Conservation (phyloP, 306 rosid genomes). For the Trichosanthes cucumerina region DNA sequence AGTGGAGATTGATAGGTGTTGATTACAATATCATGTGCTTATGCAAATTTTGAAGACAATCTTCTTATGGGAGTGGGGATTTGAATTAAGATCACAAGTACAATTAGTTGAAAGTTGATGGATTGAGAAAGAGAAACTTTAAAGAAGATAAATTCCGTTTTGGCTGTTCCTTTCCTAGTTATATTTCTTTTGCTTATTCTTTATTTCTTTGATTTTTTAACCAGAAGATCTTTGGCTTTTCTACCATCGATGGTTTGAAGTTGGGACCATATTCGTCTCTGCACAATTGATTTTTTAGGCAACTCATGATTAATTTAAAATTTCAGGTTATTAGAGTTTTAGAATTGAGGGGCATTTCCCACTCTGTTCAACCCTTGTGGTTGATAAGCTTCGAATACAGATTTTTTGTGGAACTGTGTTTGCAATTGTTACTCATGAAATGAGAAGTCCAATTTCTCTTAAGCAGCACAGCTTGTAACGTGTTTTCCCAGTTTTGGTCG, state of each 20-base stretch:
- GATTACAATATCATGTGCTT: background rate
- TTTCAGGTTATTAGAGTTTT: background rate
- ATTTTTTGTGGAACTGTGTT: background rate
- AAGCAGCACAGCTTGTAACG: background rate
- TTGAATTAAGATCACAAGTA: background rate
- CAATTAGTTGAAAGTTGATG: background rate
- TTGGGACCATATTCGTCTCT: background rate
- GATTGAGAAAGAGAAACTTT: background rate
- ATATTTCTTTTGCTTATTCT: background rate
- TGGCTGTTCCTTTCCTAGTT: background rate
- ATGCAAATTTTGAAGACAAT: background rate
- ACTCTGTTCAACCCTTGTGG: background rate
- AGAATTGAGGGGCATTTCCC: background rate
- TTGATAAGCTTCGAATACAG: background rate
- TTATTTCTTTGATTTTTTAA: background rate
- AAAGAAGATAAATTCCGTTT: background rate
- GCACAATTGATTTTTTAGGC: background rate
- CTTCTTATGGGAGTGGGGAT: background rate
- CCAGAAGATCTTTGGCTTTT: background rate
- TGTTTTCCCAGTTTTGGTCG: constrained; percentile 9
- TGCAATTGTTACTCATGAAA: background rate
- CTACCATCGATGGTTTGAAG: background rate
- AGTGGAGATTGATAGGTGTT: background rate
- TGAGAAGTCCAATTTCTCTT: background rate
- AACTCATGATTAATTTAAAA: background rate